Evolutionary conservation across 805 yeast species (phyloP), one percentile per base, ranked within the genome.

Genomic region (Ogataea methylovora): DNA sequence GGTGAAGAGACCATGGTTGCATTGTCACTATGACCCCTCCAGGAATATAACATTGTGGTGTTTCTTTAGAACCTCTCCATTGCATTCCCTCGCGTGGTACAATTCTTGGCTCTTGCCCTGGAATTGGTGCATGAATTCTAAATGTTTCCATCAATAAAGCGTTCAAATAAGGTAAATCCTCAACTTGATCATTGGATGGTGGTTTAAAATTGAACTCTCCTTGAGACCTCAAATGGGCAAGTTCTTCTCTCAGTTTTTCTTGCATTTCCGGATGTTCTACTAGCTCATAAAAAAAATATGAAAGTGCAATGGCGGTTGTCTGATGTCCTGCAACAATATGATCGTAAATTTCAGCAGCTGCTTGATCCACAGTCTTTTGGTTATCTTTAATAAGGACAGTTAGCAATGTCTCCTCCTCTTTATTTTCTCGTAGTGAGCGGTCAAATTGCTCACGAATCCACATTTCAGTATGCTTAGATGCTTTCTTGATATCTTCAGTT

Each of bases 321-420:
- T 79, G 81, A 49, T 81, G 87, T 3, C 88, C 88, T 0, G 88
- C 88, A 30, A 81, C 79, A 25, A 79, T 65, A 49, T 80, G 84
- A 47, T 80, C 88, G 29, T 71, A 65, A 19, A 65, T 49, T 42
- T 72, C 79, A 23, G 71, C 58, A n/a, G 65, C 65, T 10, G 69
- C 64, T 9, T 57, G 34, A 13, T 22, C 3, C 8, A 29, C 24
- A 17, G 29, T 20, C 31, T 41, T 46, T 22, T n/a, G n/a, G n/a
- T 41, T 32, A 3, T 38, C 46, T 15, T 23, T 27, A 11, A 52
- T 34, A 12, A 56, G 41, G 10, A 49, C 46, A 12, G 42, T 44
- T 8, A 53, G 42, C 17, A 57, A 40, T 5, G 58, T 38, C 35
- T 46, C 31, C 34, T 45, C 32, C 2, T 46, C 50, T n/a, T 42